Evolutionary conservation across 768 basidiomycete species (phyloP).

Genomic region (Clavulina sp.): DNA sequence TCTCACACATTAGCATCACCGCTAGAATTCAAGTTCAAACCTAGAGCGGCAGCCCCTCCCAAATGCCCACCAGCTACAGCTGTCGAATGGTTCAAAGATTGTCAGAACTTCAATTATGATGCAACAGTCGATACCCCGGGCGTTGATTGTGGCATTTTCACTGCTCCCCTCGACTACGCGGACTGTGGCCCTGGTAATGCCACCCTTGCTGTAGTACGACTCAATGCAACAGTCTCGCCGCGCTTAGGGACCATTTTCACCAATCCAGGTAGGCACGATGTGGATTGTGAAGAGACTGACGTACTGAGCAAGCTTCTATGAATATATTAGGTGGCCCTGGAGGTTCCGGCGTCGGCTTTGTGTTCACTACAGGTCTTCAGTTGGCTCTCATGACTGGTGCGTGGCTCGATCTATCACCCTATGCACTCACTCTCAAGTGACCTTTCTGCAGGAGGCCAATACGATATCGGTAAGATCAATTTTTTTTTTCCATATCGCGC

Average conservation of each 20-base stretch:
- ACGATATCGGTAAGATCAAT: background rate
- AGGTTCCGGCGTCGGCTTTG: background rate
- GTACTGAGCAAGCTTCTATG: background rate
- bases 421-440: too few relatives aligned
- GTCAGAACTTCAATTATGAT: too few relatives aligned
- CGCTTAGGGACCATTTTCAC: background rate
- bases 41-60: too few relatives aligned
- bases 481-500: background rate
- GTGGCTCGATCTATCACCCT: too few relatives aligned
- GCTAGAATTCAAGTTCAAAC: too few relatives aligned
- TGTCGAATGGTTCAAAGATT: too few relatives aligned
- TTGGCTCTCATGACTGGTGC: background rate
- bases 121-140: too few relatives aligned
- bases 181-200: background rate
- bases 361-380: background rate
- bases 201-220: background rate
- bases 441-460: background rate
- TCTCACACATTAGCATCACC: too few relatives aligned
- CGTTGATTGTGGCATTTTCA: too few relatives aligned
- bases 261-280: background rate
- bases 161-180: background rate
- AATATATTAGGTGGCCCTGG: background rate
- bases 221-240: background rate
- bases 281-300: background rate
- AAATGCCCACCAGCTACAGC: too few relatives aligned